Conservation (phyloP, 2,329 filamentous ascomycete genomes). For the Trichoderma arundinaceum region DNA sequence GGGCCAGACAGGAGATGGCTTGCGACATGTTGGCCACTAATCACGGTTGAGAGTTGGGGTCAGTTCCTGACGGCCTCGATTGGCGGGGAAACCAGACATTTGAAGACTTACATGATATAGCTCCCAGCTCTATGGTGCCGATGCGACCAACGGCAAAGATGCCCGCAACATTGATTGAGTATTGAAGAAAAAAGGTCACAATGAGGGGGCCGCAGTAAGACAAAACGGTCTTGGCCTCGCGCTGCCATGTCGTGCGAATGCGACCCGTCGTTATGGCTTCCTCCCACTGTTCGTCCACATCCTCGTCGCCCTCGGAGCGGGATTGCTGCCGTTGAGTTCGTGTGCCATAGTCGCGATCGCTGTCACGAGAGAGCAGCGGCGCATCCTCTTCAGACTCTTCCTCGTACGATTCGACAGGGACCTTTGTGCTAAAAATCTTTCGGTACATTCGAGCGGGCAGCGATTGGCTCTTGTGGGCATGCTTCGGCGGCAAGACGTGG, state of each 20-base stretch:
- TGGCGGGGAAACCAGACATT: background rate
- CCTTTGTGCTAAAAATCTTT: constrained; percentile 62
- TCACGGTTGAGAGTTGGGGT: background rate
- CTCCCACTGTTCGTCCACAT: constrained; percentile 78
- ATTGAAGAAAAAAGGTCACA: constrained; percentile 76
- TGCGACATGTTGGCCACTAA: constrained; percentile 72
- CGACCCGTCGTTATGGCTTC: constrained; percentile 80
- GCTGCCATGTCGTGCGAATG: constrained; percentile 89
- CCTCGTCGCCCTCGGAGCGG: constrained; percentile 53
- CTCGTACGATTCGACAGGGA: constrained; percentile 47
- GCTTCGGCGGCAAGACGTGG: constrained; percentile 68
- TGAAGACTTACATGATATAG: constrained; percentile 48
- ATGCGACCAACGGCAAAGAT: constrained; percentile 80
- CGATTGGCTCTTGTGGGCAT: constrained; percentile 45
- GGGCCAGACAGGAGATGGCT: constrained; percentile 77
- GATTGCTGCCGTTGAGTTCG: constrained; percentile 39
- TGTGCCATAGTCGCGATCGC: constrained; percentile 34
- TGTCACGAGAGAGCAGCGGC: constrained; percentile 45
- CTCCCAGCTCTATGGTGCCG: constrained; percentile 64
- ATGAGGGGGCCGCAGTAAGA: constrained; percentile 74
- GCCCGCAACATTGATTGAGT: constrained; percentile 81
- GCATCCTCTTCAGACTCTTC: constrained; percentile 51
- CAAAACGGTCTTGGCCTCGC: constrained; percentile 81
- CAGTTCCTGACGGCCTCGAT: background rate
- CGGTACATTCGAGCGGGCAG: constrained; percentile 52